Evolutionary conservation across 169 alveolate species (phyloP).

Genomic region (Cryptosporidium viatorum): DNA sequence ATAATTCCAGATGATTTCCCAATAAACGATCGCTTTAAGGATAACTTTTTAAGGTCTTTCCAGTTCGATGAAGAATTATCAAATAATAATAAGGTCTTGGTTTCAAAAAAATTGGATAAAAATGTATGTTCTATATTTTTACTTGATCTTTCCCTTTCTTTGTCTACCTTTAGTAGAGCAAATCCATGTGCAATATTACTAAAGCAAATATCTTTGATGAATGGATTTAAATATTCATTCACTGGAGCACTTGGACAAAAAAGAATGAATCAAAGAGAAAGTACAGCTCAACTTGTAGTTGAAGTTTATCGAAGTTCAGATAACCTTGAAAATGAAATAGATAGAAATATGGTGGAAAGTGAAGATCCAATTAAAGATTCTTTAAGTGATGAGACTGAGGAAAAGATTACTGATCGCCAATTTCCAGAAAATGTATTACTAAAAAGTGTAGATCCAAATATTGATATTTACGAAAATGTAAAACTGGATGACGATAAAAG

Average conservation of each 20-base stretch:
- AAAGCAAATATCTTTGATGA: slow-evolving; percentile 74
- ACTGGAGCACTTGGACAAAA: slow-evolving; percentile 88
- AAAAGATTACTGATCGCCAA: slow-evolving; percentile 53
- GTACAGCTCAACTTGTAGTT: slow-evolving; percentile 84
- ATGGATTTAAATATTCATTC: slow-evolving; percentile 78
- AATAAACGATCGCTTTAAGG: slow-evolving; percentile 59
- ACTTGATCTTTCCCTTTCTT: slow-evolving; percentile 51
- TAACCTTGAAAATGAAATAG: slow-evolving; percentile 7
- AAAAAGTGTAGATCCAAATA: slow-evolving; percentile 79
- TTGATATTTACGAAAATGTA: slow-evolving; percentile 82
- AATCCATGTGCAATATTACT: slow-evolving; percentile 79
- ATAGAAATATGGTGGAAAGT: neutral
- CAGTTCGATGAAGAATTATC: slow-evolving; percentile 21
- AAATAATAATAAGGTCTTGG: neutral
- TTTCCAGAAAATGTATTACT: slow-evolving; percentile 82
- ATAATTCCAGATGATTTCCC: slow-evolving; percentile 24
- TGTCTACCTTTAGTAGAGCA: slow-evolving; percentile 75
- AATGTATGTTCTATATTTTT: neutral
- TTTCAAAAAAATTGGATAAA: slow-evolving; percentile 3
- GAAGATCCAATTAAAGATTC: slow-evolving; percentile 23
- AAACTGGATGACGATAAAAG: slow-evolving; percentile 77
- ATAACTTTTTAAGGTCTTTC: slow-evolving; percentile 32
- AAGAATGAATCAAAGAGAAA: slow-evolving; percentile 85
- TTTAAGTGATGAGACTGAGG: slow-evolving; percentile 78
- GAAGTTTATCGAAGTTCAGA: slow-evolving; percentile 78